phyloP scores from a whole-genome alignment of 352 stramenopile species.

The Phytophthora constricta region DNA sequence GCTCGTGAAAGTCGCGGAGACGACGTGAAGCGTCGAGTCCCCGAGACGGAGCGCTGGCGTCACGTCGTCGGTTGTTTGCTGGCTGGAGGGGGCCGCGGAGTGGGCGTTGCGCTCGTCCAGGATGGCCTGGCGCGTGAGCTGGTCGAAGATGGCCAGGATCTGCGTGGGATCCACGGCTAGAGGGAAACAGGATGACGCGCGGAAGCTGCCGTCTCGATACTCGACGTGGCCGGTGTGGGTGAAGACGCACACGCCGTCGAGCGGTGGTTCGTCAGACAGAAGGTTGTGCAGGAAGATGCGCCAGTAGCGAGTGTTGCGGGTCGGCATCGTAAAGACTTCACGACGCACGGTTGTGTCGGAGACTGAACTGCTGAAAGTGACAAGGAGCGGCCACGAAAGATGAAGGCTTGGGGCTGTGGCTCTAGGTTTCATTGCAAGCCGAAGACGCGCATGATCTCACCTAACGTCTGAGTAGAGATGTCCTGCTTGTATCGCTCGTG shows the following conservation, averaged over 20 bases:
- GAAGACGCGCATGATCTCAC: constrained; percentile 55
- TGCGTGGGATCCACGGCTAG: constrained; percentile 24
- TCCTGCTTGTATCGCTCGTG: constrained; percentile 71
- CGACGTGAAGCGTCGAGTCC: constrained; percentile 45
- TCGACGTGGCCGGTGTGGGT: constrained; percentile 42
- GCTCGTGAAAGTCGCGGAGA: no score
- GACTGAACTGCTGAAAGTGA: constrained; percentile 27
- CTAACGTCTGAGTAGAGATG: constrained; percentile 44
- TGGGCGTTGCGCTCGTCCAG: constrained; percentile 19
- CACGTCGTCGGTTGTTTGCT: constrained; percentile 1
- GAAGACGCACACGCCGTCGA: constrained; percentile 58
- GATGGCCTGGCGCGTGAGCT: constrained; percentile 52
- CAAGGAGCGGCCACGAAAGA: no score
- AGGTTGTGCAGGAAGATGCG: constrained; percentile 48
- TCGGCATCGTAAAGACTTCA: constrained; percentile 29
- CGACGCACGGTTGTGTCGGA: background rate
- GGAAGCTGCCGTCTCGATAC: constrained; percentile 60
- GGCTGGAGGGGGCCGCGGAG: no score
- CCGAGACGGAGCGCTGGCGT: constrained; percentile 43
- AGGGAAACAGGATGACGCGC: background rate
- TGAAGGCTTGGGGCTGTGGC: background rate
- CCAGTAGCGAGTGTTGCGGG: constrained; percentile 56
- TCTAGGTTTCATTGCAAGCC: constrained; percentile 19
- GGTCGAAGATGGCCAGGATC: constrained; percentile 47
- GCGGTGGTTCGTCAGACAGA: constrained; percentile 28